These are phyloP conservation scores for Salvia rosmarinus DNA, from an alignment of 257 asterid genomes.

Conservation along the genomic window DNA sequence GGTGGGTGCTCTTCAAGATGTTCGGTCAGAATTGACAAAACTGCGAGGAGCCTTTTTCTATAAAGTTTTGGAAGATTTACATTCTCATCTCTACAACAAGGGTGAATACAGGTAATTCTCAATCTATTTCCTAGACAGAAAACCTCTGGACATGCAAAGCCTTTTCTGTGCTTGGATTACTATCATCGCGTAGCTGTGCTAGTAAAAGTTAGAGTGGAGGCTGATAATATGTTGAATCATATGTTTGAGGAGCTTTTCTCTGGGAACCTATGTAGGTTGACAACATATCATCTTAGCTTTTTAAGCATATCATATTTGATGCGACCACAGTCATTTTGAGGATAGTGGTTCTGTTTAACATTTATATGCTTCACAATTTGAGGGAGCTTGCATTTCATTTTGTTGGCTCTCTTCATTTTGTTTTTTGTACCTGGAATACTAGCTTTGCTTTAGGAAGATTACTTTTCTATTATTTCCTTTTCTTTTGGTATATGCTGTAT, in stretches of 20 bases:
- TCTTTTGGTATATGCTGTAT: constrained; percentile 22
- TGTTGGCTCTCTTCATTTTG: constrained; percentile 15
- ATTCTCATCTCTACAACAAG: constrained; percentile 94
- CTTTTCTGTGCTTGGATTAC: background rate
- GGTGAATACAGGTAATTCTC: constrained; percentile 79
- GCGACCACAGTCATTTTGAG: constrained; percentile 22
- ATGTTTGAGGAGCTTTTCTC: constrained; percentile 20
- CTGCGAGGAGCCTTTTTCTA: constrained; percentile 90
- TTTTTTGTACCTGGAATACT: constrained; percentile 29
- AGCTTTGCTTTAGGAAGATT: constrained; percentile 14
- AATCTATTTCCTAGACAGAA: constrained; percentile 29
- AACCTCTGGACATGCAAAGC: constrained; percentile 30
- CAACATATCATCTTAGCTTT: constrained; percentile 2
- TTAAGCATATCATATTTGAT: constrained; percentile 13
- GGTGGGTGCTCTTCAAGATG: constrained; percentile 99
- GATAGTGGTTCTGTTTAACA: constrained; percentile 1
- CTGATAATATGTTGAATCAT: constrained; percentile 13
- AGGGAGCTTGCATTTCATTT: constrained; percentile 12
- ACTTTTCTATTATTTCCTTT: constrained; percentile 15
- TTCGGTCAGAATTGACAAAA: constrained; percentile 93
- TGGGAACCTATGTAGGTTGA: constrained; percentile 17
- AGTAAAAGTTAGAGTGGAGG: constrained; percentile 24
- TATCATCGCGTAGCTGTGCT: constrained; percentile 16
- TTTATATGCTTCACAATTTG: constrained; percentile 25
- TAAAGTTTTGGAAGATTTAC: constrained; percentile 95